Evolutionary conservation across 192 early-diverging fungal genomes (phyloP), one percentile per base, ranked within the genome.

Genomic region (Entomortierella chlamydospora): DNA sequence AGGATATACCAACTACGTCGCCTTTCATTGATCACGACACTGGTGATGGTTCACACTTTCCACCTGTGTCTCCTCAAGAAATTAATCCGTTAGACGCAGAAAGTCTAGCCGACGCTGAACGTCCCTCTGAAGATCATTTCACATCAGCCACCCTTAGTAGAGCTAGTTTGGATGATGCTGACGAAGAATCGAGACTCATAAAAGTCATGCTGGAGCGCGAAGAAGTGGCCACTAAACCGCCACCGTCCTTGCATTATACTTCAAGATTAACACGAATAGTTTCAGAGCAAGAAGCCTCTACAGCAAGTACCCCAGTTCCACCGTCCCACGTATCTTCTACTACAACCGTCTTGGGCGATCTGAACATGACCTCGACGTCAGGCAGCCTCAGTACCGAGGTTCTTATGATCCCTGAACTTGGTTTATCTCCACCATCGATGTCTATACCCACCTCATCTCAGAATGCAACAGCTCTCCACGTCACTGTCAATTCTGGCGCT

Each of bases 181-280:
- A 52, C n/a, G 66, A 68, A 2, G 73, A 76, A 22, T 54, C 54
- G 0, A 31, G 17, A 22, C 56, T 78, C 18, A 70, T 78, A 67
- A 62, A 63, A n/a, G 66, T 61, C 26, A 68, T 78, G 66, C n/a
- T 78, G 18, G 59, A 51, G 31, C 59, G 61, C 18, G 73, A 78
- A n/a, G 66, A 69, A 22, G 20, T 49, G 13, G 65, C 61, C 9
- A 33, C 57, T 18, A 68, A 64, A 17, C 28, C 52, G 17, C 62
- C 54, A 54, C 17, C 57, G 17, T 43, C 57, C 5, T 39, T 20
- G 25, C 37, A 47, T 8, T 1, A 13, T 5, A 52, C 31, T 33
- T 26, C 6, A 23, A 22, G 29, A 20, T 50, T n/a, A 13, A n/a
- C 20, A 50, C 22, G 9, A 20, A 41, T 10, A 6, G 11, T 10